phyloP scores from a whole-genome alignment of 305 asterid genomes.

The Fraxinus dipetala region DNA sequence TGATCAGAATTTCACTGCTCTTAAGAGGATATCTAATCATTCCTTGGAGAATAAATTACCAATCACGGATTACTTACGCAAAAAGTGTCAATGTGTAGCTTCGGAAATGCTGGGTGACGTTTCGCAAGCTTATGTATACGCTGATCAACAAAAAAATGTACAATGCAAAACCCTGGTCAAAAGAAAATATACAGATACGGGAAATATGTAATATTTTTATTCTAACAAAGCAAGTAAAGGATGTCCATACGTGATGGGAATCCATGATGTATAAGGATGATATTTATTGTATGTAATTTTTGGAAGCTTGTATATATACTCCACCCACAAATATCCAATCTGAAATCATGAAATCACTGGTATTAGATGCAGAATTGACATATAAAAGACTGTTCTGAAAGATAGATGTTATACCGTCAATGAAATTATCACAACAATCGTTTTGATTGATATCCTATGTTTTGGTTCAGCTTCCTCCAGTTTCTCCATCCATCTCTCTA shows the following conservation, averaged over 20 bases:
- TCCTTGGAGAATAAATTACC: neutral
- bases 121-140: constrained; percentile 73
- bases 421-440: constrained; percentile 45
- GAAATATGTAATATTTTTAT: constrained; percentile 13
- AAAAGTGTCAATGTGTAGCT: constrained; percentile 79
- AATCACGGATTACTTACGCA: constrained; percentile 57
- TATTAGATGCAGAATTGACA: constrained; percentile 24
- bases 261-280: constrained; percentile 97
- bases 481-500: constrained; percentile 90
- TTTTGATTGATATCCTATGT: constrained; percentile 62
- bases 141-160: constrained; percentile 42
- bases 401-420: constrained; percentile 45
- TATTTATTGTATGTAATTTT: constrained; percentile 72
- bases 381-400: constrained; percentile 19
- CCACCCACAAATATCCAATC: constrained; percentile 87
- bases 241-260: constrained; percentile 68
- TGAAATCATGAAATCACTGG: constrained; percentile 28
- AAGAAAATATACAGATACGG: constrained; percentile 4
- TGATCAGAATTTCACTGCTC: constrained; percentile 6
- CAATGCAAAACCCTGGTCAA: constrained; percentile 11
- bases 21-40: constrained; percentile 2
- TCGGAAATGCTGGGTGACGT: constrained; percentile 78
- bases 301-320: constrained; percentile 78
- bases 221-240: constrained; percentile 8
- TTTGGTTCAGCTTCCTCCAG: constrained; percentile 81